Evolutionary conservation across 2,329 filamentous ascomycete species (phyloP).

Genomic region (Penicillium sp.): DNA sequence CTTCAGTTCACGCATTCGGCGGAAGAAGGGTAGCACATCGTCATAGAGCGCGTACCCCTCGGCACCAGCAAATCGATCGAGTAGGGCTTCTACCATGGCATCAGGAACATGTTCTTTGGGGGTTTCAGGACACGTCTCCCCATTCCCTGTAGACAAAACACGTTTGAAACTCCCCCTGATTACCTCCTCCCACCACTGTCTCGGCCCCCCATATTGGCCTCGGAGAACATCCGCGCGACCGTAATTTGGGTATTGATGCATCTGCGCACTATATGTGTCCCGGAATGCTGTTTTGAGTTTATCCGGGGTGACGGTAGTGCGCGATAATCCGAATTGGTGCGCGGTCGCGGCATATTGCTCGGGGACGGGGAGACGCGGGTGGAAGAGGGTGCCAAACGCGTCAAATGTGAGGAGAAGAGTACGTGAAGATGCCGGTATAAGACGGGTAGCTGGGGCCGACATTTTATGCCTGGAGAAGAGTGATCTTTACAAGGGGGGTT

Average conservation of each 20-base stretch:
- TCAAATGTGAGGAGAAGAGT: conserved; percentile 46
- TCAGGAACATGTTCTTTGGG: conserved; percentile 27
- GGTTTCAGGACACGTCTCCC: background rate
- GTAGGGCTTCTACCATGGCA: conserved; percentile 34
- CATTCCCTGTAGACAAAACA: conserved; percentile 14
- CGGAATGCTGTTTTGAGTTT: conserved; percentile 39
- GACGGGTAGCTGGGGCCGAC: background rate
- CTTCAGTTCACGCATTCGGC: conserved; percentile 25
- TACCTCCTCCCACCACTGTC: conserved; percentile 47
- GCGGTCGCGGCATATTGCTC: conserved; percentile 43
- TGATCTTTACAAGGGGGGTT: background rate
- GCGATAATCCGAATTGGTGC: conserved; percentile 35
- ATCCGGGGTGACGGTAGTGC: conserved; percentile 25
- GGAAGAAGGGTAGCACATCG: conserved; percentile 41
- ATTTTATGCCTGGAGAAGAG: background rate
- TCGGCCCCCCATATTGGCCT: conserved; percentile 38
- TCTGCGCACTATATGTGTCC: conserved; percentile 33
- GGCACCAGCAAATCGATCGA: conserved; percentile 40
- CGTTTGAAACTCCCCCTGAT: conserved; percentile 39
- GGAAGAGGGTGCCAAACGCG: conserved; percentile 47
- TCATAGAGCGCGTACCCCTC: conserved; percentile 43
- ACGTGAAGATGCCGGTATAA: conserved; percentile 6
- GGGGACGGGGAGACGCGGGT: conserved; percentile 40
- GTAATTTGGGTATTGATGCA: conserved; percentile 42
- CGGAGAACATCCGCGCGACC: conserved; percentile 40